A percentile compares a stretch with the other conserved stretches of the same genome.
Evolutionary conservation across 768 basidiomycete species (phyloP).

Genomic region (Porpolomopsis calyptriformis): DNA sequence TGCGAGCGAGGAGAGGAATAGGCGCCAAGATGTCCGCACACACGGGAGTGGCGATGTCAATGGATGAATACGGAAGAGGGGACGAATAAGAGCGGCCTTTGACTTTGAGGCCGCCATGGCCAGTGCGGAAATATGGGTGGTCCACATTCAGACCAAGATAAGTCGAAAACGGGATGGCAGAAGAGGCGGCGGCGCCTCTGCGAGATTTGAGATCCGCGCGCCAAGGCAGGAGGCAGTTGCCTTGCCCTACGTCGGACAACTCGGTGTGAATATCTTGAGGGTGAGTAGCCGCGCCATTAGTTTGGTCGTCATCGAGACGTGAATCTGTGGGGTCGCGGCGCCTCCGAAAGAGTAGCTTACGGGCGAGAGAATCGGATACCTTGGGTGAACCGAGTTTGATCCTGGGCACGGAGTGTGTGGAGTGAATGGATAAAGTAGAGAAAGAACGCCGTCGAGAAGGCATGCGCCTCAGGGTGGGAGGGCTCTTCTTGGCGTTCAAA

Average conservation of each 20-base stretch:
- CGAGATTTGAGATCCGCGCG: conserved; percentile 22
- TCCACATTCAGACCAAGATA: conserved; percentile 1
- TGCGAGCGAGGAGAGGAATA: conserved; percentile 35
- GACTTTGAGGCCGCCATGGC: conserved; percentile 24
- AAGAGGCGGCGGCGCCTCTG: neutral
- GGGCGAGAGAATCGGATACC: conserved; percentile 41
- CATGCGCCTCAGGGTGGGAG: conserved; percentile 22
- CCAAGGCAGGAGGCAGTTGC: conserved; percentile 35
- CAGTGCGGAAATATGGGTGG: conserved; percentile 8
- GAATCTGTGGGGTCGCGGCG: conserved; percentile 14
- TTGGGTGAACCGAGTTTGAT: conserved; percentile 36
- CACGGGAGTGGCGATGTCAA: conserved; percentile 48
- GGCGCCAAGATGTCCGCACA: conserved; percentile 42
- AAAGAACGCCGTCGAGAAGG: conserved; percentile 45
- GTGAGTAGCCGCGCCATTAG: neutral
- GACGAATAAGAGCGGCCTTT: conserved; percentile 57
- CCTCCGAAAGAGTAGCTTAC: conserved; percentile 43
- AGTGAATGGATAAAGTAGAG: conserved; percentile 40
- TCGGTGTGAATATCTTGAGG: conserved; percentile 6
- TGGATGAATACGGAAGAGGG: conserved; percentile 48
- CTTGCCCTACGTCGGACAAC: conserved; percentile 17
- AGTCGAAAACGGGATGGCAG: conserved; percentile 4
- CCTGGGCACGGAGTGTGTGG: conserved; percentile 36
- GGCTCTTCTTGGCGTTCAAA: conserved; percentile 14
- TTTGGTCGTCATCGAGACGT: neutral